A percentile compares a stretch with the other conserved stretches of the same genome.
Conservation (phyloP, 75 land plant genomes). For the Adiantum capillusveneris region DNA sequence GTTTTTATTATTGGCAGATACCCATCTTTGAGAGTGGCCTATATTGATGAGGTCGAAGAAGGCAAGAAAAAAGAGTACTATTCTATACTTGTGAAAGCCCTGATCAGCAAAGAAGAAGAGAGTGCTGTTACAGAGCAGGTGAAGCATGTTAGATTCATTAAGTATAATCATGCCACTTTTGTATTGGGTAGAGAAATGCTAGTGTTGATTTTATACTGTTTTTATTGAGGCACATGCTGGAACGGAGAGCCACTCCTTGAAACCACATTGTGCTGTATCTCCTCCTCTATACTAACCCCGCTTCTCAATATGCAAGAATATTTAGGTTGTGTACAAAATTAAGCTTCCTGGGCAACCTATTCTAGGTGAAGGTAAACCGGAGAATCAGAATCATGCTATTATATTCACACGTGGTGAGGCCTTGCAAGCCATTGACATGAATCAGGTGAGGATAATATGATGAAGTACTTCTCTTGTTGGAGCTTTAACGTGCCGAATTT, state of each 20-base stretch:
- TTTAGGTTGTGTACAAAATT: not conserved
- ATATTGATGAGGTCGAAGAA: slow-evolving; percentile 50
- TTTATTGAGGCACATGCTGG: too few species aligned
- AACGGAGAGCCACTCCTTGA: too few species aligned
- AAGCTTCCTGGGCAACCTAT: not conserved
- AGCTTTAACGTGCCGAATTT: too few species aligned
- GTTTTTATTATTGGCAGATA: slow-evolving; percentile 12
- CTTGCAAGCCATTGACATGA: slow-evolving; percentile 77
- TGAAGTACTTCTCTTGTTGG: too few species aligned
- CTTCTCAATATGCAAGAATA: too few species aligned
- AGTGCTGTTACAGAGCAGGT: not conserved
- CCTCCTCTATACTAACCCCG: too few species aligned
- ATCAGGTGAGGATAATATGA: slow-evolving; percentile 58
- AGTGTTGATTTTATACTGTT: too few species aligned
- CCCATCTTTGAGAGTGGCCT: slow-evolving; percentile 48
- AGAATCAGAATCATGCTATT: slow-evolving; percentile 7
- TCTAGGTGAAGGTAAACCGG: slow-evolving; percentile 4
- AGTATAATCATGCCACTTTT: too few species aligned
- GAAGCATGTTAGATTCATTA: too few species aligned
- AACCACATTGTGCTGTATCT: too few species aligned
- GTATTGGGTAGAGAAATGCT: too few species aligned
- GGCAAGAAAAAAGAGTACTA: not conserved
- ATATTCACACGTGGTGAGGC: slow-evolving; percentile 44
- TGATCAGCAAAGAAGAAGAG: not conserved
- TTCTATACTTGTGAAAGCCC: not conserved